Evolutionary conservation across 192 early-diverging fungal species (phyloP).

Genomic region (Rhizophagus prolifer): DNA sequence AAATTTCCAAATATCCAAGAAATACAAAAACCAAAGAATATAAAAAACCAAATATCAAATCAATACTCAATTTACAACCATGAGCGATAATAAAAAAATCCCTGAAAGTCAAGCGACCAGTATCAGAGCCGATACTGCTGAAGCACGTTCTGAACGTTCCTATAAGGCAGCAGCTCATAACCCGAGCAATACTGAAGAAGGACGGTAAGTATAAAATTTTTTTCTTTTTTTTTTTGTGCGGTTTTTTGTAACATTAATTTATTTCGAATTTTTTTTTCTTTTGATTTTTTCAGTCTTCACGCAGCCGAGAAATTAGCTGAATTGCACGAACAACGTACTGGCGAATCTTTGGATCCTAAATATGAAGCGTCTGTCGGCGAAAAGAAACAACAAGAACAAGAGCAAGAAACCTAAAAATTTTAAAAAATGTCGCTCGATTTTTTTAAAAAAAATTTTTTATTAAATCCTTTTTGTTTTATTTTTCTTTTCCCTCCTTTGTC

Average conservation of each 20-base stretch:
- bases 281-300: neutral
- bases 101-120: neutral
- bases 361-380: neutral
- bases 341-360: neutral
- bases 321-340: slow-evolving; percentile 13
- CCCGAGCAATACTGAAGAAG: neutral
- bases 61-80: neutral
- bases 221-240: no score
- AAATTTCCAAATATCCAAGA: no score
- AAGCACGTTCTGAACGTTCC: neutral
- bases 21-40: no score
- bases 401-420: no score
- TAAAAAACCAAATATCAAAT: no score
- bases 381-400: neutral
- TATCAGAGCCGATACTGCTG: neutral
- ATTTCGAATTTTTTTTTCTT: neutral
- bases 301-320: slow-evolving; percentile 13
- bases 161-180: slow-evolving; percentile 10
- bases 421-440: no score
- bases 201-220: neutral
- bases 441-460: no score
- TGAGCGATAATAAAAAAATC: neutral
- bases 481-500: no score
- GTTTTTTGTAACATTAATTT: neutral
- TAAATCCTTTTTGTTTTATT: no score